A percentile compares a stretch with the other conserved stretches of the same genome.
These are phyloP conservation scores for Citrus reticulata DNA, from an alignment of 345 rosid genomes.

Conservation along the genomic window DNA sequence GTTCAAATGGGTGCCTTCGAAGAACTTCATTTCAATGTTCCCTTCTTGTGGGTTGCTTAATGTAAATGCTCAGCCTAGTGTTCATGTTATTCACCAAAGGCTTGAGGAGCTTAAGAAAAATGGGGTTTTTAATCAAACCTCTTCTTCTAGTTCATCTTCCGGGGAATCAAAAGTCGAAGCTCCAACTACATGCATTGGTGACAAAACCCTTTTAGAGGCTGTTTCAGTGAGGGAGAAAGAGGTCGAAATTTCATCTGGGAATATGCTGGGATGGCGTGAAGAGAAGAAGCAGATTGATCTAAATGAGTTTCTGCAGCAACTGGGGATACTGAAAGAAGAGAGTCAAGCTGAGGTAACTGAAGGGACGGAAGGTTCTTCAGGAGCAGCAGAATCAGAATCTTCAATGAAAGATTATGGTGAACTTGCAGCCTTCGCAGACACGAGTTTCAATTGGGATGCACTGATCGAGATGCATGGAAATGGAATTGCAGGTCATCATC, in stretches of 20 bases:
- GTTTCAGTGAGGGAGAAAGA: constrained; percentile 25
- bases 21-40: constrained; percentile 79
- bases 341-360: constrained; percentile 26
- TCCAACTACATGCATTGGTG: background rate
- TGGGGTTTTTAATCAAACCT: constrained; percentile 32
- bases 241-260: constrained; percentile 28
- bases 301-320: constrained; percentile 86
- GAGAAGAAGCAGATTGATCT: constrained; percentile 88
- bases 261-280: constrained; percentile 14
- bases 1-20: constrained; percentile 85
- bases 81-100: constrained; percentile 80
- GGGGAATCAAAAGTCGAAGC: constrained; percentile 31
- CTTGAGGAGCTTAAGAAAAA: constrained; percentile 75
- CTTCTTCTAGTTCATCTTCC: constrained; percentile 44
- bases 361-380: constrained; percentile 16
- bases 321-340: constrained; percentile 64
- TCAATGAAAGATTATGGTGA: constrained; percentile 36
- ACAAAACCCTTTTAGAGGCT: constrained; percentile 21
- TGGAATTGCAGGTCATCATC: constrained; percentile 29
- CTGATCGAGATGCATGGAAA: constrained; percentile 57
- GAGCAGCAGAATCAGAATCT: constrained; percentile 24
- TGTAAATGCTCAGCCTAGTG: constrained; percentile 81
- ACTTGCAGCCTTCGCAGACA: constrained; percentile 31
- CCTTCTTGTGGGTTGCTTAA: constrained; percentile 82
- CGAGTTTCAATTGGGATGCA: constrained; percentile 69